A percentile compares a stretch with the other conserved stretches of the same genome.
phyloP scores from a whole-genome alignment of 768 basidiomycete species.

The Russula sp. region DNA sequence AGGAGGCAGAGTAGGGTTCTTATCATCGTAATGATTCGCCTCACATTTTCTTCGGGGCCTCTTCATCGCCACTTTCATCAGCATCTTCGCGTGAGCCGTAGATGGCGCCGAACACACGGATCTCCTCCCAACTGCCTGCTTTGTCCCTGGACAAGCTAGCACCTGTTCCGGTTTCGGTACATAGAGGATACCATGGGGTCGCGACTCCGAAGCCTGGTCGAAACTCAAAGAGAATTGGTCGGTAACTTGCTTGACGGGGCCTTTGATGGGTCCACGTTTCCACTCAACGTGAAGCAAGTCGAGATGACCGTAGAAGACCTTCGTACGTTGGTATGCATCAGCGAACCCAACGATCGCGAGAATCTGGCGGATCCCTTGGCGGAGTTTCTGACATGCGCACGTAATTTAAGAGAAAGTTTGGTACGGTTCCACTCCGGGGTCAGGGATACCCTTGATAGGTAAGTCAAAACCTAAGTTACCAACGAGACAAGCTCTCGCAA shows the following conservation, averaged over 20 bases:
- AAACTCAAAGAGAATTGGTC: background rate
- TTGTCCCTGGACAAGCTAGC: background rate
- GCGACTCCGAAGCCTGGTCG: background rate
- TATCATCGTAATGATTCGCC: slow-evolving; percentile 1
- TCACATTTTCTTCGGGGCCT: background rate
- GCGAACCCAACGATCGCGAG: slow-evolving; percentile 1
- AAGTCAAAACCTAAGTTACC: slow-evolving; percentile 52
- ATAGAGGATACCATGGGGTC: too few relatives aligned
- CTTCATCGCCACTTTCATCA: slow-evolving; percentile 1
- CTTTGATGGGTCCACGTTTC: background rate
- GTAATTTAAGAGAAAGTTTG: slow-evolving; percentile 1
- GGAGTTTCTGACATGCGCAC: background rate
- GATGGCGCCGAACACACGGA: background rate
- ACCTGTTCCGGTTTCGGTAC: background rate
- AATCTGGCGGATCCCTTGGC: slow-evolving; percentile 5
- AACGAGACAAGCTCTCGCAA: slow-evolving; percentile 1
- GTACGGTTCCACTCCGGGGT: background rate
- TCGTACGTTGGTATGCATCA: background rate
- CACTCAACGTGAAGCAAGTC: background rate
- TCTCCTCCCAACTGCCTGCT: background rate
- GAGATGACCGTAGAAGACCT: slow-evolving; percentile 2
- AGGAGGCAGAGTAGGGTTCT: background rate
- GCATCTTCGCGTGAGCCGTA: background rate
- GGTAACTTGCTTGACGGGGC: background rate
- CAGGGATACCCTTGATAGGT: slow-evolving; percentile 2